Base-by-base conservation (phyloP, 805 yeast genomes). In the Maudiozyma turicensis region DNA sequence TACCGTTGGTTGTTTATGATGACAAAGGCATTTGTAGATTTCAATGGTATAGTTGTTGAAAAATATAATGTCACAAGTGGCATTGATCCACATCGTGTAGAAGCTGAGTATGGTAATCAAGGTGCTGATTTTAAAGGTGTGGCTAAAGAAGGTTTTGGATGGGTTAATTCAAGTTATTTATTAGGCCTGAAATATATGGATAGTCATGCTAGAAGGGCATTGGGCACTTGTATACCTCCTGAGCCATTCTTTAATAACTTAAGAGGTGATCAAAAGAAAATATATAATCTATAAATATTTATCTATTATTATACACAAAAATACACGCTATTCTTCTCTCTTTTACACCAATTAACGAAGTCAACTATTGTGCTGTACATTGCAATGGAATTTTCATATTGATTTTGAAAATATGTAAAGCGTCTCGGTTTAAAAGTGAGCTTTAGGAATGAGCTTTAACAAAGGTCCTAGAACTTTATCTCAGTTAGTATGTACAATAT, bases 41-140 rank as follows among this genome's bases (percentile, higher is more conserved):
- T 81, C 64, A 88, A 88, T 58, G 98, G 98, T 15, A 88, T 89
- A 38, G 96, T 91, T 11, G 97, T 88, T 43, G 99, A 91, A 65
- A 91, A 91, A 64, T 93, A 91, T 64, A 88, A 91, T 60, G 96
- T 95, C 10, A 84, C 91, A 1, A 76, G 82, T 49, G 82, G 82
- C 2, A 79, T 82, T 2, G 89, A 83, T 57, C 95, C 97, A 0
- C 97, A 91, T 64, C 77, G 82, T 53, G 97, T 93, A 28, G 88
- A 84, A 54, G 98, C 97, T 0, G 97, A 91, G 64, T 91, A 91
- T 66, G 99, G 99, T 26, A 91, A 91, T 64, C 98, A 93, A 67
- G 99, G 99, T 8, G 75, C 86, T 1, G 95, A 84, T 52, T 86
- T 89, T 62, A 84, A 85, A 64, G 96, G 96, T 44, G 96, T 86